A percentile compares a stretch with the other conserved stretches of the same genome.
phyloP scores from a whole-genome alignment of 768 basidiomycete species.

The Rhodotorula graminis region DNA sequence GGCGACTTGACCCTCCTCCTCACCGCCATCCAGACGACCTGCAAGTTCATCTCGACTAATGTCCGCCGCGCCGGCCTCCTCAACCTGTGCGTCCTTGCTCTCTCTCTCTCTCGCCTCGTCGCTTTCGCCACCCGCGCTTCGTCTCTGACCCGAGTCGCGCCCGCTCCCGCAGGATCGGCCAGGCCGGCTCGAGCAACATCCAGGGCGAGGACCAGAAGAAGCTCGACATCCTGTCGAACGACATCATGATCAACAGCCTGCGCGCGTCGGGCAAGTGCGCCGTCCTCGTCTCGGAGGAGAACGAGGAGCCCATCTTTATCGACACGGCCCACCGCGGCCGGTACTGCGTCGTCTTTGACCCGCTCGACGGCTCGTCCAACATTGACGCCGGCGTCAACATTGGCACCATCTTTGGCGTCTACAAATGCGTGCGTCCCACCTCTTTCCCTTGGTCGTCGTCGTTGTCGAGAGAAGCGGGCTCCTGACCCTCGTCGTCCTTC shows the following conservation, averaged over 20 bases:
- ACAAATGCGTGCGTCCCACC: constrained; percentile 61
- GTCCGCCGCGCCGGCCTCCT: constrained; percentile 94
- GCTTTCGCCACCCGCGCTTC: too few relatives aligned
- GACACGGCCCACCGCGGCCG: constrained; percentile 75
- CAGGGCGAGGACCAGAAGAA: constrained; percentile 99
- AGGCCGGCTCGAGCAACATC: constrained; percentile 92
- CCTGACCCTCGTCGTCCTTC: not conserved
- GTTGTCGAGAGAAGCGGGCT: not conserved
- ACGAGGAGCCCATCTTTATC: constrained; percentile 74
- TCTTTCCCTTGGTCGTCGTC: too few relatives aligned
- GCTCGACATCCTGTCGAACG: constrained; percentile 66
- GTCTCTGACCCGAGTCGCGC: not conserved
- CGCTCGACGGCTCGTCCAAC: constrained; percentile 84
- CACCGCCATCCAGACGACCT: constrained; percentile 72
- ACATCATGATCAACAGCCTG: constrained; percentile 98
- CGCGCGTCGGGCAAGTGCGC: constrained; percentile 86
- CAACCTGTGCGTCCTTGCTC: constrained; percentile 68
- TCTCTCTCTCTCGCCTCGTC: not conserved
- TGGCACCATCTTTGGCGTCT: constrained; percentile 95
- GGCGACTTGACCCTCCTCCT: constrained; percentile 92
- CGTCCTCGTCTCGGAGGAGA: constrained; percentile 82
- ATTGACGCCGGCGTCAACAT: constrained; percentile 99
- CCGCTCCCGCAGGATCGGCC: constrained; percentile 68
- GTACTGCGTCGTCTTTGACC: constrained; percentile 98
- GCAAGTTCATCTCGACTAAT: constrained; percentile 88